A percentile compares a stretch with the other conserved stretches of the same genome.
These are phyloP conservation scores for Ogataea paradorogensis DNA, from an alignment of 805 yeast genomes.

Conservation along the genomic window DNA sequence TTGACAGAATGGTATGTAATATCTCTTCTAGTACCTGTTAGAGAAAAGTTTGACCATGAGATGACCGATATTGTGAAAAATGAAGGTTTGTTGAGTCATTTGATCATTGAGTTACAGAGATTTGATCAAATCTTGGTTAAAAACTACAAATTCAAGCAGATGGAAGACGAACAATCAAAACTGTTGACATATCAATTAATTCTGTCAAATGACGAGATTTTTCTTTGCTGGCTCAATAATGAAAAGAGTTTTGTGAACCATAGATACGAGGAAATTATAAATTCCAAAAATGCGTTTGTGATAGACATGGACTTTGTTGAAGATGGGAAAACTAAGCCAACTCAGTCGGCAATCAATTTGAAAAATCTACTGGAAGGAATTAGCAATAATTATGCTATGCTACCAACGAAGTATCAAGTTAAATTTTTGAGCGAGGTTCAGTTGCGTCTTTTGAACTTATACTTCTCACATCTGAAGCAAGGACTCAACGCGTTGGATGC, in stretches of 20 bases:
- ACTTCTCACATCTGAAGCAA: conserved; percentile 41
- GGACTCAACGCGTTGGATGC: conserved; percentile 43
- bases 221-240: conserved; percentile 49
- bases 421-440: conserved; percentile 59
- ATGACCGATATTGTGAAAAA: conserved; percentile 28
- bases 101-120: conserved; percentile 53
- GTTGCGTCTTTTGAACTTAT: conserved; percentile 51
- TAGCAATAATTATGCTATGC: conserved; percentile 51
- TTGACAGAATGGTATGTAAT: conserved; percentile 41
- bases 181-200: conserved; percentile 29
- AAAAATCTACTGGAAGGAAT: conserved; percentile 55
- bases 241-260: conserved; percentile 51
- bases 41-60: conserved; percentile 39
- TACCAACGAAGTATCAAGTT: conserved; percentile 51
- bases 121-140: conserved; percentile 53
- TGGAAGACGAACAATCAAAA: conserved; percentile 24
- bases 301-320: conserved; percentile 57
- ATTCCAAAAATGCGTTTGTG: conserved; percentile 46
- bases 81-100: conserved; percentile 54
- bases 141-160: conserved; percentile 39
- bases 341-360: conserved; percentile 58
- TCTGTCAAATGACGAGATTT: conserved; percentile 27
- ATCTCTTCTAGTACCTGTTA: conserved; percentile 45
- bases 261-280: conserved; percentile 51
- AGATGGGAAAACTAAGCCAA: conserved; percentile 49